Conservation (phyloP, 2,329 filamentous ascomycete species). For the Venturiaceae sp. region DNA sequence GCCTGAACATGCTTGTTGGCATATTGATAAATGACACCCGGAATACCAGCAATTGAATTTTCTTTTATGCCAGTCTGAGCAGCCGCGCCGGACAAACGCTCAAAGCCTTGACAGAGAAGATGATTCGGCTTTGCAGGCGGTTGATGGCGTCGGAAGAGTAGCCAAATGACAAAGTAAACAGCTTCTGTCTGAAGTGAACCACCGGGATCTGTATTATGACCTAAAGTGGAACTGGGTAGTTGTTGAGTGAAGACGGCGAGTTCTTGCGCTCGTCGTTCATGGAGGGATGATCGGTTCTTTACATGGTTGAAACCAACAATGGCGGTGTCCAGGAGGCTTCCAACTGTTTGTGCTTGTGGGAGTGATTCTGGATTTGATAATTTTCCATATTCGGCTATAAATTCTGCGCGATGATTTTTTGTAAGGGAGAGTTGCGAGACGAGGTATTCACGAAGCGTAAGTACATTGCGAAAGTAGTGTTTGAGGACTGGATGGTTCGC, state of each 20-base stretch:
- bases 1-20: constrained; percentile 61
- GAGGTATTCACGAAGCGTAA: constrained; percentile 62
- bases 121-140: constrained; percentile 52
- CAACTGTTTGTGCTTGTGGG: constrained; percentile 2
- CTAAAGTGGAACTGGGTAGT: constrained; percentile 21
- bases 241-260: constrained; percentile 37
- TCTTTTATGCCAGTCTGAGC: constrained; percentile 17
- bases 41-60: constrained; percentile 41
- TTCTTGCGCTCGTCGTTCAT: constrained; percentile 21
- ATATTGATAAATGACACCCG: constrained; percentile 53
- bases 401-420: neutral
- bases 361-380: neutral
- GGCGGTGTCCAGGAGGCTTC: constrained; percentile 34
- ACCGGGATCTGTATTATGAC: constrained; percentile 20
- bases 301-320: constrained; percentile 33
- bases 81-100: constrained; percentile 33
- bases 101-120: constrained; percentile 76
- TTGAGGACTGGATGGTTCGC: constrained; percentile 54
- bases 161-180: constrained; percentile 53
- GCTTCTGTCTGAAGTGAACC: constrained; percentile 31
- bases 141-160: constrained; percentile 55
- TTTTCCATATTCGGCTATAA: neutral
- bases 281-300: constrained; percentile 16
- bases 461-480: constrained; percentile 56
- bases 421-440: constrained; percentile 43